phyloP scores from a whole-genome alignment of 768 basidiomycete genomes.

The Lyophyllum semitale region DNA sequence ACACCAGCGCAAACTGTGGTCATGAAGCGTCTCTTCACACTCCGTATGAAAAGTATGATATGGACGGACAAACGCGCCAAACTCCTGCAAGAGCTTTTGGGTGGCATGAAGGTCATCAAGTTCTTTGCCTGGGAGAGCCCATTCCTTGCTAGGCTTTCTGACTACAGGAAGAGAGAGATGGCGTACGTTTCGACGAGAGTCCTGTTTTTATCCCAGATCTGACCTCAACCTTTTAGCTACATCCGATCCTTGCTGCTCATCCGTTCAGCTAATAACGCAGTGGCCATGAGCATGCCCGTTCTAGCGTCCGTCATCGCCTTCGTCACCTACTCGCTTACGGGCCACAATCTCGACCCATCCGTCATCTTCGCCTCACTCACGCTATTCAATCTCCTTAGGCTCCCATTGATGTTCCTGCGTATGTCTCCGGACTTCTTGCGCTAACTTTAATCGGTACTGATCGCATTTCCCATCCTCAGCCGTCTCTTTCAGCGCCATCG shows the following conservation, averaged over 20 bases:
- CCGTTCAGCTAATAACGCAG: conserved; percentile 66
- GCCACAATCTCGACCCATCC: conserved; percentile 68
- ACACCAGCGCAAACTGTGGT: conserved; percentile 72
- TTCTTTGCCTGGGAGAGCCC: conserved; percentile 89
- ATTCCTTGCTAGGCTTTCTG: conserved; percentile 72
- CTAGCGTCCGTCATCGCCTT: conserved; percentile 79
- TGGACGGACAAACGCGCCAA: conserved; percentile 94
- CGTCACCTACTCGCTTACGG: conserved; percentile 74
- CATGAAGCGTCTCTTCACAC: conserved; percentile 72
- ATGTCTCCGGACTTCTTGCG: conserved; percentile 20
- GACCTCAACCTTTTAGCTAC: conserved; percentile 27
- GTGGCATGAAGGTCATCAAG: conserved; percentile 92
- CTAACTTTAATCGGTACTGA: neutral
- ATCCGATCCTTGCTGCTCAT: conserved; percentile 68
- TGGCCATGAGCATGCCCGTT: conserved; percentile 71
- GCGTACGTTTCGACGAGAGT: conserved; percentile 35
- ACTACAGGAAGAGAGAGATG: conserved; percentile 74
- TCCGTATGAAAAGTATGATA: conserved; percentile 74
- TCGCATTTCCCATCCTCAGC: conserved; percentile 38
- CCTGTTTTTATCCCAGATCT: neutral
- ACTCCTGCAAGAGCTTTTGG: conserved; percentile 84
- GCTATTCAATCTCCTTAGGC: conserved; percentile 78
- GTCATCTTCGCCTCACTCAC: conserved; percentile 84
- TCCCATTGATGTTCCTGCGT: conserved; percentile 80
- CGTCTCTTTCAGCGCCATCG: conserved; percentile 71